Evolutionary conservation across 345 rosid species (phyloP), one percentile per base, ranked within the genome.

Genomic region (Dovyalis caffra): DNA sequence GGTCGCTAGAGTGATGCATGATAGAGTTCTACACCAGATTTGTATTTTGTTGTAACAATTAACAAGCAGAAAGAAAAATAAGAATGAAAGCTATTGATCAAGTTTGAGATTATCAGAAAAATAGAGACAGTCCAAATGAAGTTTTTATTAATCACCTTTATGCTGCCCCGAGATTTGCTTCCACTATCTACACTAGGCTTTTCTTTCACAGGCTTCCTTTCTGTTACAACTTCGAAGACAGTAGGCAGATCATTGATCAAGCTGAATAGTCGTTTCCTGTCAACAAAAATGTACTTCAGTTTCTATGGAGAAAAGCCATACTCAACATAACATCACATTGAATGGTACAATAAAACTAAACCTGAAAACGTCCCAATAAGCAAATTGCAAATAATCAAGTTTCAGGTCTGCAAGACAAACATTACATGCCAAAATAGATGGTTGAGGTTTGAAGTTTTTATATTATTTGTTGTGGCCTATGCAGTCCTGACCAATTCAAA

Each of bases 211-310:
- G 90, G 91, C 84, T 96, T 92, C 86, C 93, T 88, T 69, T 91
- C 98, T 16, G 97, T 90, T 40, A 93, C 97, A 81, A 93, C 93
- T 83, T 96, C 99, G 77, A 90, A 93, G 72, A 96, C 90, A 38
- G 95, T 93, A 33, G 99, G 97, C 66, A 93, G 86, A 76, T 96
- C 99, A 75, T 93, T 96, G 74, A 93, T 92, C 82, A 93, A 69
- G 87, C 91, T 89, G 86, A 89, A 96, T 35, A 96, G 86, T 64
- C 92, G 91, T 84, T 93, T 93, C 91, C 97, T 96, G 97, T 35
- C 28, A 75, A 76, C 40, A 23, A 74, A 33, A 71, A 40, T 47
- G 32, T 32, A 43, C n/a, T 43, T 31, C 9, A 45, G 35, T 68
- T 58, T 56, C 37, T 38, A 67, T 18, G 4, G 8, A 66, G 33